phyloP scores from a whole-genome alignment of 2,329 filamentous ascomycete genomes.

The Paramyrothecium roridum region DNA sequence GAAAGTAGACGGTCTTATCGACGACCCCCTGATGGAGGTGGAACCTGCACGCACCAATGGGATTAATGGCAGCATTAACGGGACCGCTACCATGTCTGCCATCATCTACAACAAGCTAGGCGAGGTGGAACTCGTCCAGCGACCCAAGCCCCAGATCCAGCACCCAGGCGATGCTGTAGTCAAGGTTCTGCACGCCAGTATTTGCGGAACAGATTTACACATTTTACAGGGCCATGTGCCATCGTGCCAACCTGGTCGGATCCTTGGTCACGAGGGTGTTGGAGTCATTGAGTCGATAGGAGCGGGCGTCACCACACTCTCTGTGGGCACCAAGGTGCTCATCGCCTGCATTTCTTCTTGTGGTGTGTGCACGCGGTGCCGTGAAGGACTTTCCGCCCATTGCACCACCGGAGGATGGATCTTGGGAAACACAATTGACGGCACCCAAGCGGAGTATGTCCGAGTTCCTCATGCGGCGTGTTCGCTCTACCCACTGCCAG shows the following conservation, averaged over 20 bases:
- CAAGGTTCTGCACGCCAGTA: constrained; percentile 43
- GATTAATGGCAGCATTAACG: too few species aligned
- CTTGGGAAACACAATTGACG: constrained; percentile 49
- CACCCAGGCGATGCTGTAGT: constrained; percentile 45
- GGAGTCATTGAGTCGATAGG: constrained; percentile 44
- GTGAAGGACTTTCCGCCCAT: constrained; percentile 47
- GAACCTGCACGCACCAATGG: too few species aligned
- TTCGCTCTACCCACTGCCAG: constrained; percentile 42
- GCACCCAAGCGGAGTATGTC: constrained; percentile 56
- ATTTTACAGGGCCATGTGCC: constrained; percentile 53
- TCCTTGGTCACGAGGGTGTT: constrained; percentile 53
- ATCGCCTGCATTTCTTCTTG: constrained; percentile 50
- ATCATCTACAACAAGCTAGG: constrained; percentile 37
- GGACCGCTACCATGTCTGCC: constrained; percentile 35
- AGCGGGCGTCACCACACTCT: constrained; percentile 39
- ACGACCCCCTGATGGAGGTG: too few species aligned
- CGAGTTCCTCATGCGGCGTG: constrained; percentile 47
- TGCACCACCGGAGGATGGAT: constrained; percentile 53
- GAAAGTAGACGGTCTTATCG: too few species aligned
- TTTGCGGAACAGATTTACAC: constrained; percentile 55
- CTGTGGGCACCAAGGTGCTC: constrained; percentile 47
- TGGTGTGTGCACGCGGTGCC: constrained; percentile 47
- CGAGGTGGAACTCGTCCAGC: constrained; percentile 34
- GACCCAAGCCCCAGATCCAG: constrained; percentile 36
- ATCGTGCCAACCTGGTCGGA: constrained; percentile 37